phyloP scores from a whole-genome alignment of 805 yeast species.

The Priceomyces carsonii region DNA sequence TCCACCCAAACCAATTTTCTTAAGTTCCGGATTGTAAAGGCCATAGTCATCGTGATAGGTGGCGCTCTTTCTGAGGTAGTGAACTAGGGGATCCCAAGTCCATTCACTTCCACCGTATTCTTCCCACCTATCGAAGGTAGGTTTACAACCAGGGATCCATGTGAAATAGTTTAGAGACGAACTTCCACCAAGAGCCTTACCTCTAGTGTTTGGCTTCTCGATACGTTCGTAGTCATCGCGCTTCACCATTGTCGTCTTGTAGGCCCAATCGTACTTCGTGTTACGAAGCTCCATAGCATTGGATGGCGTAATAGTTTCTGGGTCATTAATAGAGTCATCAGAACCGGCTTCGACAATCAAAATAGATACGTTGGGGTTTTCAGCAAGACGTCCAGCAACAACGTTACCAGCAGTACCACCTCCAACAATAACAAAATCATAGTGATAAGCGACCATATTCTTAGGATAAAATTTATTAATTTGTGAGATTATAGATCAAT shows the following conservation, averaged over 20 bases:
- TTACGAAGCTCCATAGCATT: constrained; percentile 25
- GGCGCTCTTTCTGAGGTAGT: constrained; percentile 22
- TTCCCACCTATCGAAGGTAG: constrained; percentile 26
- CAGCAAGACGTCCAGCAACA: constrained; percentile 29
- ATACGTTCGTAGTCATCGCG: constrained; percentile 26
- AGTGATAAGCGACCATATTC: constrained; percentile 11
- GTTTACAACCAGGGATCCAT: constrained; percentile 27
- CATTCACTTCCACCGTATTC: constrained; percentile 23
- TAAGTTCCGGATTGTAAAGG: constrained; percentile 15
- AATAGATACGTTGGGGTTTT: constrained; percentile 24
- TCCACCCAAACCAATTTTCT: constrained; percentile 20
- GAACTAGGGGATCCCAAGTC: constrained; percentile 20
- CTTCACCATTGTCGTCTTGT: constrained; percentile 25
- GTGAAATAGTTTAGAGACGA: constrained; percentile 30
- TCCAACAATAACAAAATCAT: constrained; percentile 13
- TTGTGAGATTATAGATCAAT: too few species aligned
- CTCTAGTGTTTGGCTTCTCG: constrained; percentile 30
- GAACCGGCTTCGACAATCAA: constrained; percentile 31
- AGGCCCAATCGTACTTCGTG: constrained; percentile 28
- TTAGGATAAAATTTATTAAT: too few species aligned
- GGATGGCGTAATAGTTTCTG: constrained; percentile 22
- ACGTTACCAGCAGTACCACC: constrained; percentile 31
- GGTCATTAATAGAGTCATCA: constrained; percentile 17
- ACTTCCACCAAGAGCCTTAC: constrained; percentile 31
- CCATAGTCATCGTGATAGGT: constrained; percentile 20